Evolutionary conservation across 306 rosid genomes (phyloP), one percentile per base, ranked within the genome.

Genomic region (Inga laurina): DNA sequence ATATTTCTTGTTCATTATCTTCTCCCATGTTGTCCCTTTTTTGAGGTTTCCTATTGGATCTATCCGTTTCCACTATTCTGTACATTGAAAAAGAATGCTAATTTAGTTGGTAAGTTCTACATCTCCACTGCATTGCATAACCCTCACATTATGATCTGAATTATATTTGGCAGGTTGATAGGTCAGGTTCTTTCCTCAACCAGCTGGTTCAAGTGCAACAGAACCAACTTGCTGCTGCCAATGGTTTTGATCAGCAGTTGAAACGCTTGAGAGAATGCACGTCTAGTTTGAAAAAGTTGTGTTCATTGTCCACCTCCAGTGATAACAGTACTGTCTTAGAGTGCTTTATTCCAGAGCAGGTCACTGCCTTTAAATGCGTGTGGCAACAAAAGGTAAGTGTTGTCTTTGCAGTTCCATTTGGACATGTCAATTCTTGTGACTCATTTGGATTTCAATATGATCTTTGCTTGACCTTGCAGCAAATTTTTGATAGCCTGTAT

Each of bases 331-430:
- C 44, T 35, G 72, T 70, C 70, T 57, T 78, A 79, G 85, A 61
- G 81, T 82, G 82, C 65, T 84, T 90, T 66, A 73, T 84, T 84
- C 90, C 89, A 59, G 87, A 88, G 77, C 96, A 87, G 81, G 83
- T 83, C 69, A 76, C 87, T 80, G 87, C 86, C 70, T 86, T 84
- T 71, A 87, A 83, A 74, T 96, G 92, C 92, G 80, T 93, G 94
- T 96, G 97, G 99, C 96, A 92, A 82, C 99, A 96, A 62, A 96
- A 96, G 89, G 97, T 87, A 83, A 76, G 73, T 79, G 70, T 27
- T 73, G 18, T 37, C 24, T 11, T 52, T 72, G 24, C 64, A 0
- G 7, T 12, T 48, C 61, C 69, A 66, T 83, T 80, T 82, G 51
- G 37, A 2, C 43, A 41, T 59, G 44, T 81, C 49, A 16, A 64